Evolutionary conservation across 2,329 filamentous ascomycete species (phyloP).

Genomic region (Apiospora aurea): DNA sequence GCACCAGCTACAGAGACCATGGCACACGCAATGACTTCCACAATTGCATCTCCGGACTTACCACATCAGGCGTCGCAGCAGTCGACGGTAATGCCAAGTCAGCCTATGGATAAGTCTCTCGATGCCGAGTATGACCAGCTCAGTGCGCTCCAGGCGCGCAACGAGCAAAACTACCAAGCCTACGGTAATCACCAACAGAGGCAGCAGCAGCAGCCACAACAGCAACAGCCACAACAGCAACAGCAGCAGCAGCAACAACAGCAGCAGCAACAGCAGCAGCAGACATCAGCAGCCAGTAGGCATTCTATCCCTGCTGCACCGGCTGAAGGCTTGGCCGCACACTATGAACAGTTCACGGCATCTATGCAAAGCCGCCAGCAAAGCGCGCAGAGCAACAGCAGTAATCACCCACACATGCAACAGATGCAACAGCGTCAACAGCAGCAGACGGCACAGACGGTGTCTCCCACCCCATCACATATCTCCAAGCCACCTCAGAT

Average conservation of each 20-base stretch:
- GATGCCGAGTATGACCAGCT: slow-evolving; percentile 39
- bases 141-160: slow-evolving; percentile 36
- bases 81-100: slow-evolving; percentile 31
- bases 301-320: slow-evolving; percentile 22
- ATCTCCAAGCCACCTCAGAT: slow-evolving; percentile 40
- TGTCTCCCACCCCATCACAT: slow-evolving; percentile 40
- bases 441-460: slow-evolving; percentile 35
- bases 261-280: slow-evolving; percentile 37
- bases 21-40: slow-evolving; percentile 22
- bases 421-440: slow-evolving; percentile 29
- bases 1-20: neutral
- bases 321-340: slow-evolving; percentile 40
- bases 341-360: slow-evolving; percentile 40
- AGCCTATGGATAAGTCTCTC: slow-evolving; percentile 32
- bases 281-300: neutral
- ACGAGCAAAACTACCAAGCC: slow-evolving; percentile 36
- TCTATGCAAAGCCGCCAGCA: slow-evolving; percentile 40
- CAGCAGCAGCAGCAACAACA: slow-evolving; percentile 31
- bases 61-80: slow-evolving; percentile 32
- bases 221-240: slow-evolving; percentile 34
- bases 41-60: slow-evolving; percentile 31
- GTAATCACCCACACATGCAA: slow-evolving; percentile 19
- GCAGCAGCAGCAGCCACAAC: slow-evolving; percentile 30
- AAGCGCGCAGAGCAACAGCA: slow-evolving; percentile 25
- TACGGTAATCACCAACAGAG: slow-evolving; percentile 27